Conservation (phyloP, 2,329 filamentous ascomycete genomes). For the Fusarium agapanthi region DNA sequence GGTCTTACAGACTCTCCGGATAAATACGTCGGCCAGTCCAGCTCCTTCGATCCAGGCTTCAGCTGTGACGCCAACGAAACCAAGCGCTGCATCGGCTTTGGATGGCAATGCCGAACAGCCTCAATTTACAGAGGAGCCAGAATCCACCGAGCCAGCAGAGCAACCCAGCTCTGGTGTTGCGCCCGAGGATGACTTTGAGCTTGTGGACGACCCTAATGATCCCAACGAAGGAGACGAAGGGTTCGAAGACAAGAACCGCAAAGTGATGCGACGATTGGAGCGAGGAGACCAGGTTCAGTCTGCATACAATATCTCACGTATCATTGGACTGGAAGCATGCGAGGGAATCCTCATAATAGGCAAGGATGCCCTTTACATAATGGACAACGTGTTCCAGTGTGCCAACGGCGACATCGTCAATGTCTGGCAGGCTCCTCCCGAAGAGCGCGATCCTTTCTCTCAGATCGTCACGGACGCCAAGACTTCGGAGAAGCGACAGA, state of each 20-base stretch:
- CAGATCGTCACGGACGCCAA: conserved; percentile 84
- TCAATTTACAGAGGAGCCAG: conserved; percentile 38
- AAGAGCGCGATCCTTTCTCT: conserved; percentile 94
- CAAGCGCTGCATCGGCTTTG: conserved; percentile 30
- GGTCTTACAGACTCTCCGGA: conserved; percentile 48
- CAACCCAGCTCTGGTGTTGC: conserved; percentile 38
- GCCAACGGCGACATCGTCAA: conserved; percentile 96
- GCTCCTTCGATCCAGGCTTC: conserved; percentile 32
- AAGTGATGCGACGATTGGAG: conserved; percentile 93
- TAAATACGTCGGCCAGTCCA: conserved; percentile 43
- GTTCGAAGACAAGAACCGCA: conserved; percentile 97
- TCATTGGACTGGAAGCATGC: conserved; percentile 90
- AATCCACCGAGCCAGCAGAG: conserved; percentile 29
- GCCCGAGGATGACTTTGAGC: conserved; percentile 91
- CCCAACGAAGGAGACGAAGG: conserved; percentile 76
- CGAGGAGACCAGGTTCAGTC: conserved; percentile 91
- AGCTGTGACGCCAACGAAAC: conserved; percentile 25
- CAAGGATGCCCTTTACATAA: conserved; percentile 90
- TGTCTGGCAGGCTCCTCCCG: conserved; percentile 89
- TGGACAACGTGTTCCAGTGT: conserved; percentile 96
- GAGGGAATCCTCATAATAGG: conserved; percentile 94
- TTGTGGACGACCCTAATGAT: conserved; percentile 92
- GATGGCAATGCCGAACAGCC: conserved; percentile 31
- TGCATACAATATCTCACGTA: conserved; percentile 94
- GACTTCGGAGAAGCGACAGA: conserved; percentile 68